Percentiles rank a stretch among this genome's conserved stretches.
Evolutionary conservation across 2,329 filamentous ascomycete species (phyloP).

Genomic region (Cladorrhinum sp.): DNA sequence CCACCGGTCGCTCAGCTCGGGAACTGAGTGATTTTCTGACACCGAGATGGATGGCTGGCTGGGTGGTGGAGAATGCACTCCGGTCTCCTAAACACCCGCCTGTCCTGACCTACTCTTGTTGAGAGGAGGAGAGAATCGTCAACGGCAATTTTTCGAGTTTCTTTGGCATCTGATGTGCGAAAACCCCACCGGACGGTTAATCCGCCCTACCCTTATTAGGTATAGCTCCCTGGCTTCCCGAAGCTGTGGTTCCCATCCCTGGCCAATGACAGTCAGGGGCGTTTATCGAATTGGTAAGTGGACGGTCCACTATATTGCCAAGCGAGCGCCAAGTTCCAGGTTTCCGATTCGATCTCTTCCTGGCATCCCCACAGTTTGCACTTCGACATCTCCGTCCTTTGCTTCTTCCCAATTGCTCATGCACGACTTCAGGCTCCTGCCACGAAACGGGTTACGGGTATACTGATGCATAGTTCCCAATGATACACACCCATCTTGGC

Average conservation of each 20-base stretch:
- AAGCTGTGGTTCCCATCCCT: neutral
- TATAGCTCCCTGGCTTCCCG: neutral
- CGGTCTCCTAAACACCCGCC: neutral
- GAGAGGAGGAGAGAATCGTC: neutral
- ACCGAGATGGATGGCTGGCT: too few relatives aligned
- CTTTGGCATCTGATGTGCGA: neutral
- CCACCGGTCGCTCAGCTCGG: neutral
- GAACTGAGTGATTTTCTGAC: slow-evolving; percentile 19
- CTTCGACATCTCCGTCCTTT: neutral
- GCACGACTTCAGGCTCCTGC: neutral
- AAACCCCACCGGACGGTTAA: neutral
- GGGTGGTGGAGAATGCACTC: neutral
- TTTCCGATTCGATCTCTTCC: neutral
- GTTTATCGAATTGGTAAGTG: slow-evolving; percentile 8
- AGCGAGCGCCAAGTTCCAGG: slow-evolving; percentile 8
- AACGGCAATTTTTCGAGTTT: neutral
- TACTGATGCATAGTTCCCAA: neutral
- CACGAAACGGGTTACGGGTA: neutral
- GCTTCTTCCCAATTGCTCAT: neutral
- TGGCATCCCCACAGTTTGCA: neutral
- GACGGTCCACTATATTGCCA: neutral
- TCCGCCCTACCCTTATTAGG: neutral
- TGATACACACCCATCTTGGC: neutral
- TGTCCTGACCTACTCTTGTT: neutral
- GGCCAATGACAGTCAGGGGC: neutral